Conservation (phyloP, 805 yeast genomes). For the Saccharomycopsis guyanensis region DNA sequence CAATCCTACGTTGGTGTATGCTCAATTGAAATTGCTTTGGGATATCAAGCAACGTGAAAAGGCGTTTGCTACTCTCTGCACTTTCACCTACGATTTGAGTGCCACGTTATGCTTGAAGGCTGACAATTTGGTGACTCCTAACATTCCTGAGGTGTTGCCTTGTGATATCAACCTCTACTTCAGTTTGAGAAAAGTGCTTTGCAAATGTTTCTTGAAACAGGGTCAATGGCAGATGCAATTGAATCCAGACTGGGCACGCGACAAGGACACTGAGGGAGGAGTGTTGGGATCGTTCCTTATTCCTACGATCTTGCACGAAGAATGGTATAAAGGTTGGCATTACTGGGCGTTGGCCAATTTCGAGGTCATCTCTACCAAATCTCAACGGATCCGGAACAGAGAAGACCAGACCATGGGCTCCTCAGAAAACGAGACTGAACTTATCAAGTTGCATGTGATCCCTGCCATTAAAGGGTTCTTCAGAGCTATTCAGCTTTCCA, state of each 20-base stretch:
- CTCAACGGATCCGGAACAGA: conserved; percentile 30
- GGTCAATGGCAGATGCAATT: conserved; percentile 96
- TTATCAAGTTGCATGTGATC: conserved; percentile 79
- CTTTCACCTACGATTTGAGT: conserved; percentile 86
- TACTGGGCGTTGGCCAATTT: conserved; percentile 98
- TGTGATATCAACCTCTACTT: conserved; percentile 36
- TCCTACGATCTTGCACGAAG: conserved; percentile 89
- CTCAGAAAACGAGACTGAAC: conserved; percentile 33
- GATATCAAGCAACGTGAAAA: conserved; percentile 84
- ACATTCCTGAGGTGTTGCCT: conserved; percentile 71
- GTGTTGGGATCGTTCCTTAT: conserved; percentile 85
- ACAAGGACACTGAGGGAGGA: conserved; percentile 60
- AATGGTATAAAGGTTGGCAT: conserved; percentile 99
- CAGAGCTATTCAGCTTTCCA: conserved; percentile 85
- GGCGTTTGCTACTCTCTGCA: conserved; percentile 78
- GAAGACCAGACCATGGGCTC: conserved; percentile 22
- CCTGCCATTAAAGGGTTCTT: conserved; percentile 96
- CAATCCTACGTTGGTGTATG: conserved; percentile 71
- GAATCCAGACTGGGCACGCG: conserved; percentile 71
- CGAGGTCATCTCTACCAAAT: conserved; percentile 73
- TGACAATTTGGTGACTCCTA: conserved; percentile 79
- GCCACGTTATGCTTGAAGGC: conserved; percentile 82
- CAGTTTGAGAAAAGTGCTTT: conserved; percentile 75
- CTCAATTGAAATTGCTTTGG: conserved; percentile 96
- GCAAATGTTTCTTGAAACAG: conserved; percentile 92